Base-by-base conservation (phyloP, 2,329 filamentous ascomycete genomes). In the Diaporthe eres region DNA sequence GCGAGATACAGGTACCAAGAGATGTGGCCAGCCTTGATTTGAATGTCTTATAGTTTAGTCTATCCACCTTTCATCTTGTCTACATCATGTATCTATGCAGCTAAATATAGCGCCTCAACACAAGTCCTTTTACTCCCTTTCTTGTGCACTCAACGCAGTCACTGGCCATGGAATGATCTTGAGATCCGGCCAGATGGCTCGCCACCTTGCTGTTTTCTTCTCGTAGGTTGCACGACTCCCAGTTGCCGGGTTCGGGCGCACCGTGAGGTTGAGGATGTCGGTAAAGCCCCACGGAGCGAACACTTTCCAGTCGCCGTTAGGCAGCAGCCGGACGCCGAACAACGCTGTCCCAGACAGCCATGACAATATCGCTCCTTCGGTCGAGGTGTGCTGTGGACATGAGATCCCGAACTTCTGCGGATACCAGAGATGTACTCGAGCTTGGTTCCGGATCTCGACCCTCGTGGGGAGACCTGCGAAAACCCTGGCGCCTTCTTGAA, bases 351-450 rank as follows among this genome's bases (percentile, higher is more conserved):
- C 85, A 1, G 83, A 81, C 19, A 83, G 81, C 83, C 83, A 85
- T 0, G 81, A 77, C 28, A 80, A 79, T 63, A 85, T 85, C 0
- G 82, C 82, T 0, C 78, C 80, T 44, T 85, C 84, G 0, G 80
- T 79, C 0, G 81, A 82, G 15, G 55, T 57, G 19, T 84, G 83
- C 15, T 77, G 78, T 0, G 83, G 78, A 37, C 82, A 84, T 1
- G 80, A 77, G 0, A 77, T 75, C 7, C 83, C 82, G 19, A 82
- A 83, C 53, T 82, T 83, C 44, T 80, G 55, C 67, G 78, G 78
- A 28, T 84, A 85, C 84, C 84, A 85, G 0, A 85, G 77, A 57
- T 85, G 84, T 15, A 85, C 84, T 12, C 84, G 81, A 3, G 84
- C 83, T 70, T 85, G 84, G 53, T 85, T 85, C 19, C 84, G 81